Evolutionary conservation across 1,284 basidiomycete genomes (phyloP), one percentile per base, ranked within the genome.

Genomic region (Leccinum pachyderme): DNA sequence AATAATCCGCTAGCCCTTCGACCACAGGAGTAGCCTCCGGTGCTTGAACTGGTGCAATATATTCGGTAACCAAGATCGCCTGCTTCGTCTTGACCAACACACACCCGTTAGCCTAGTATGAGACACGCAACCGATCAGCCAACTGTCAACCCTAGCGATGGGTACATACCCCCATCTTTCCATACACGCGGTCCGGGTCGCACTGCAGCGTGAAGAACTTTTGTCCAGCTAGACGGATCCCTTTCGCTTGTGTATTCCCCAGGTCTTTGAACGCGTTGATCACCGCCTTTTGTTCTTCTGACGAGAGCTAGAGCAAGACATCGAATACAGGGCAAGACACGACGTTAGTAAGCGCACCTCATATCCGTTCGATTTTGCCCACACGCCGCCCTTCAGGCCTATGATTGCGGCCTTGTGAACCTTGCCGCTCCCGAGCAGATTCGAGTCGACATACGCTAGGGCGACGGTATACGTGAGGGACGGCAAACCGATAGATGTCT

Each of bases 71-170:
- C 55, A 98, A 80, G 59, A 97, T 79, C 4, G 93, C 93, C 69
- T 94, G 91, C 63, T 82, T 90, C 27, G 95, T 98, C 80, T 93
- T 93, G 56, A 93, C 88, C 59, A 95, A 69, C 58, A 94, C 76
- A 55, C 81, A 81, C 2, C 95, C 96, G 70, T 93, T 85, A 28
- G 81, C 82, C 93, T 96, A 22, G 12, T 15, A 13, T 7, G n/a
- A 41, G 15, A 7, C 4, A 24, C 11, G 5, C 2, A 43, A n/a
- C 8, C 13, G 6, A 18, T 57, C 28, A 60, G 53, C 29, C 31
- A 12, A 45, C 25, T 4, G 9, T 25, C 28, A 11, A 49, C 33
- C 11, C 22, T 8, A 2, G 27, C 7, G 9, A n/a, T 15, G 24
- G 12, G 7, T 29, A 77, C 87, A 71, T 63, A 93, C 94, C 65